Percentiles rank a stretch among this genome's conserved stretches.
Evolutionary conservation across 768 basidiomycete species (phyloP).

Genomic region (Amylocystis lapponica): DNA sequence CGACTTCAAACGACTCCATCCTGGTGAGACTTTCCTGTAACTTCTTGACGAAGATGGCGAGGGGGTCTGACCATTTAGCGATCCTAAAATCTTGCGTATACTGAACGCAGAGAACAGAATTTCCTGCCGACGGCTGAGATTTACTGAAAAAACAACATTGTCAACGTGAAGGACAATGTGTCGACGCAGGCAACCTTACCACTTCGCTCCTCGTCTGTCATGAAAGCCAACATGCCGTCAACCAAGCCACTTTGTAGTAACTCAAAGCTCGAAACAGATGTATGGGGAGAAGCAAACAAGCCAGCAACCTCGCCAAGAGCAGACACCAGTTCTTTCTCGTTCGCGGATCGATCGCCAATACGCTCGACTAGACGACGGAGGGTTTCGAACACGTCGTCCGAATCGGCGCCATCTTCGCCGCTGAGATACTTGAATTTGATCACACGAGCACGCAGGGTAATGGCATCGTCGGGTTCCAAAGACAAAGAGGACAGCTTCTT

Average conservation of each 20-base stretch:
- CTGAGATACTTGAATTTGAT: slow-evolving; percentile 78
- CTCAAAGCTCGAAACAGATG: slow-evolving; percentile 93
- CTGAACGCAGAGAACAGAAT: slow-evolving; percentile 78
- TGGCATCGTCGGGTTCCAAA: slow-evolving; percentile 82
- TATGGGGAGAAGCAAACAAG: slow-evolving; percentile 69
- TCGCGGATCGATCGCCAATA: slow-evolving; percentile 47
- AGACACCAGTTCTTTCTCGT: slow-evolving; percentile 58
- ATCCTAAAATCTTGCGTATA: slow-evolving; percentile 40
- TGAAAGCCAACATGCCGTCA: slow-evolving; percentile 77
- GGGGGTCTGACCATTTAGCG: slow-evolving; percentile 48
- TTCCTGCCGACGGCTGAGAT: slow-evolving; percentile 60
- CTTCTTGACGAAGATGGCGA: slow-evolving; percentile 86
- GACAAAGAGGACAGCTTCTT: slow-evolving; percentile 67
- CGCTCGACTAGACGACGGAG: slow-evolving; percentile 61
- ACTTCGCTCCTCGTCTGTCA: slow-evolving; percentile 58
- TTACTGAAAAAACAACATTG: slow-evolving; percentile 39
- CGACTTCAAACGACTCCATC: slow-evolving; percentile 94
- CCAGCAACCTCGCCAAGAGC: slow-evolving; percentile 72
- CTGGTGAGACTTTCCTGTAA: slow-evolving; percentile 92
- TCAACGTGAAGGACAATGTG: background rate
- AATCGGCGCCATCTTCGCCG: slow-evolving; percentile 47
- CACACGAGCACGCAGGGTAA: slow-evolving; percentile 87
- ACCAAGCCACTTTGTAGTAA: slow-evolving; percentile 90
- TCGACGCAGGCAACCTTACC: slow-evolving; percentile 37
- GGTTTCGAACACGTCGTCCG: slow-evolving; percentile 57